Percentiles rank a stretch among this genome's conserved stretches.
Conservation (phyloP, 805 yeast genomes). For the Nakazawaea pomicola region DNA sequence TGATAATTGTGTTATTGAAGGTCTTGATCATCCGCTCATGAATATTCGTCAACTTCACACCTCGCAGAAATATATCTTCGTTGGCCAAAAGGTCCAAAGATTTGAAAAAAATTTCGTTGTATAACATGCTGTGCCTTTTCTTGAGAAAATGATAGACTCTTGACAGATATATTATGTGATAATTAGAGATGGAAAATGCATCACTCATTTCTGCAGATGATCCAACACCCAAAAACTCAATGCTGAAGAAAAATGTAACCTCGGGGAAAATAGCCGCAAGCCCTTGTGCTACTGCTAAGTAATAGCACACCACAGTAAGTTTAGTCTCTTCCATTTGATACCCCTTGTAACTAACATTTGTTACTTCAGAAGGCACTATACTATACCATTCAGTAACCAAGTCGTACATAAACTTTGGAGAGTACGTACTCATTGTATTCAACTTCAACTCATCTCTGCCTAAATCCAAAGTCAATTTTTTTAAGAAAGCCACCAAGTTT, state of each 20-base stretch:
- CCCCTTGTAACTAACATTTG: not conserved
- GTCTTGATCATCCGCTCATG: not conserved
- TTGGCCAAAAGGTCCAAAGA: slow-evolving; percentile 3
- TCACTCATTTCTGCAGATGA: not conserved
- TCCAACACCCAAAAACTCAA: slow-evolving; percentile 4
- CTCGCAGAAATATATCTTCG: not conserved
- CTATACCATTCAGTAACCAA: slow-evolving; percentile 3
- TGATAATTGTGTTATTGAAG: not conserved
- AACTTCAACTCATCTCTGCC: not conserved
- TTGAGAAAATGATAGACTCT: slow-evolving; percentile 2
- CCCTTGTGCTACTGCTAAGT: not conserved
- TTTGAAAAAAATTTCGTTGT: slow-evolving; percentile 6
- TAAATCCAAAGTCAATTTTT: not conserved
- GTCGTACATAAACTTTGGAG: slow-evolving; percentile 3
- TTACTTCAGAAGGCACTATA: slow-evolving; percentile 1
- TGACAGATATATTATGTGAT: slow-evolving; percentile 1
- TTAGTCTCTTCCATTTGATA: not conserved
- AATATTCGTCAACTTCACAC: slow-evolving; percentile 2
- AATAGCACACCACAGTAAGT: slow-evolving; percentile 2
- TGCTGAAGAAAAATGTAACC: slow-evolving; percentile 3
- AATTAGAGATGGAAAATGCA: not conserved
- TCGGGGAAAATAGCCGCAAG: slow-evolving; percentile 5
- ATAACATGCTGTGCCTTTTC: not conserved
- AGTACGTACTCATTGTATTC: slow-evolving; percentile 3
- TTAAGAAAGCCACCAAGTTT: not conserved